Evolutionary conservation across 1,284 basidiomycete genomes (phyloP), one percentile per base, ranked within the genome.

Genomic region (Fomitopsis betulina): DNA sequence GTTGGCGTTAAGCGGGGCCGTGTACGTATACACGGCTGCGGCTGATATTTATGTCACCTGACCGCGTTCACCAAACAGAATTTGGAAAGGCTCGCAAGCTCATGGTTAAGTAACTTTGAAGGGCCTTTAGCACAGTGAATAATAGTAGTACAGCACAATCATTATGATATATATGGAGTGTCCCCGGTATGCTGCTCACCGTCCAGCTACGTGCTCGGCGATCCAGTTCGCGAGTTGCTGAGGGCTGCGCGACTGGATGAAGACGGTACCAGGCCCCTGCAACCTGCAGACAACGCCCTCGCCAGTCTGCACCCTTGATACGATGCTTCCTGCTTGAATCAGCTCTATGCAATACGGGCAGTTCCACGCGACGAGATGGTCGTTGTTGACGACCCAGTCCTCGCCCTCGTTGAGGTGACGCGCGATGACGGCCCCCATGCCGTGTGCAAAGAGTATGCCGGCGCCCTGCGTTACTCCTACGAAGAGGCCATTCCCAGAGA

Each of bases 261-360:
- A 73, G 17, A 73, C 69, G 10, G 62, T 63, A 0, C 71, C 72
- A 17, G 72, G 72, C 0, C 72, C 72, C 10, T 68, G 70, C 62
- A 72, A 72, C 69, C 71, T 59, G 62, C 71, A 73, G n/a, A 73
- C 71, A 1, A 68, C 58, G 12, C 71, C 72, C 57, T 72, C 72
- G 38, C 70, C 71, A 1, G 70, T 72, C 54, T 72, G 68, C 9
- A 64, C 17, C 1, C 56, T 58, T 4, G 69, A 71, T 38, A 72
- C 47, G 21, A 74, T 47, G 6, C 72, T 68, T 9, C 71, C 70
- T 0, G 67, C 70, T 51, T 68, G 59, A 39, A 74, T 67, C 35
- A 67, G 68, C 61, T 74, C 71, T 23, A 74, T 65, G 53, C 63
- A 67, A 63, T 73, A 74, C 50, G 65, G 59, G 30, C 69, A 70